phyloP scores from a whole-genome alignment of 2,329 filamentous ascomycete species.

The Lecanicillium sp. region DNA sequence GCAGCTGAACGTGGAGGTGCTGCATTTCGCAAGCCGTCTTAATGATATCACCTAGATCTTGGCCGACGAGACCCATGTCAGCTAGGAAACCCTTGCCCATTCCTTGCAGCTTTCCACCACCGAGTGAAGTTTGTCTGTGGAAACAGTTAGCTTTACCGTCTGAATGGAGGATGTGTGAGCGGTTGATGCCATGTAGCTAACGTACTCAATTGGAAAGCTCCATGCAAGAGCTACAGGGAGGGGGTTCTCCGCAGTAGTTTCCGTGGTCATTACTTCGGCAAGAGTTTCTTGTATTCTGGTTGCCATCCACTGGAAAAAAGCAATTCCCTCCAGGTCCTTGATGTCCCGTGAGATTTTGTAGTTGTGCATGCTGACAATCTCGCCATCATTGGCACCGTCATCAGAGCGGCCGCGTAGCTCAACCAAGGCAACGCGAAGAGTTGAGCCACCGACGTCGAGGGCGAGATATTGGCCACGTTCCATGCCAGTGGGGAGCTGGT shows the following conservation, averaged over 20 bases:
- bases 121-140: conserved; percentile 54
- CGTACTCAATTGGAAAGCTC: conserved; percentile 64
- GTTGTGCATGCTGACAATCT: conserved; percentile 45
- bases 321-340: conserved; percentile 48
- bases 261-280: conserved; percentile 29
- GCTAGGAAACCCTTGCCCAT: conserved; percentile 63
- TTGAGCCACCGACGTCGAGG: conserved; percentile 62
- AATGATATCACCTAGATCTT: conserved; percentile 53
- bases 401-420: conserved; percentile 42
- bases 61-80: conserved; percentile 46
- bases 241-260: conserved; percentile 28
- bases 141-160: conserved; percentile 14
- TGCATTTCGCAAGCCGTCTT: conserved; percentile 41
- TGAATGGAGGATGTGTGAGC: background rate
- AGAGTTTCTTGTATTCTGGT: conserved; percentile 50
- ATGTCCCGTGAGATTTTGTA: conserved; percentile 49
- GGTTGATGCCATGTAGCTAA: too few relatives aligned
- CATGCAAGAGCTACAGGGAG: conserved; percentile 56
- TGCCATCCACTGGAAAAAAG: conserved; percentile 63
- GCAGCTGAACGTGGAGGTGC: conserved; percentile 46
- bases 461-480: conserved; percentile 54
- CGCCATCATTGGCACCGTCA: conserved; percentile 30
- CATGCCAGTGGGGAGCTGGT: conserved; percentile 51
- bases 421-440: conserved; percentile 55
- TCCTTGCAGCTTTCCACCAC: conserved; percentile 46